Conservation (phyloP, 176 grass and related monocot species). For the Ensete ventricosum region DNA sequence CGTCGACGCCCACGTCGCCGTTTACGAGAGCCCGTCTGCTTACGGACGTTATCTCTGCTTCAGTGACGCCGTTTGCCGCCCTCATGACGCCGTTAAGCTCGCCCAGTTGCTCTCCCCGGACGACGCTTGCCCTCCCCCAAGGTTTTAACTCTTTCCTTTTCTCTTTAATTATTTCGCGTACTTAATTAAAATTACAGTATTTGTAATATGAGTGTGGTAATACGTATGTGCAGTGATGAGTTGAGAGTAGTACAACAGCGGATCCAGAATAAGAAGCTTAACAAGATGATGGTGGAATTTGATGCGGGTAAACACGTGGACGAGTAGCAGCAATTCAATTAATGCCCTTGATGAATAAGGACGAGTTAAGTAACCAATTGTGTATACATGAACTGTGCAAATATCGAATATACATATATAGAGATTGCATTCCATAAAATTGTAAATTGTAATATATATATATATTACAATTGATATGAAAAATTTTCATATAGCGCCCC, state of each 20-base stretch:
- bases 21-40: constrained; percentile 60
- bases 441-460: too few species aligned
- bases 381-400: too few species aligned
- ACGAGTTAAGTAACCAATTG: too few species aligned
- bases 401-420: too few species aligned
- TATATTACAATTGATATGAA: too few species aligned
- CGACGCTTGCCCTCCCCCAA: constrained; percentile 17
- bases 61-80: constrained; percentile 51
- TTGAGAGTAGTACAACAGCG: constrained; percentile 53
- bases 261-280: constrained; percentile 80
- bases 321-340: background rate
- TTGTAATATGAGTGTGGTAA: background rate
- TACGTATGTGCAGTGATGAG: constrained; percentile 40
- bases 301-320: constrained; percentile 44
- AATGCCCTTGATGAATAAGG: too few species aligned
- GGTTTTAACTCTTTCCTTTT: constrained; percentile 18
- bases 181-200: background rate
- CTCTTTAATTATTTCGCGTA: background rate
- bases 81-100: constrained; percentile 58
- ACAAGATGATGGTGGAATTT: constrained; percentile 75
- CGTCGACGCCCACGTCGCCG: constrained; percentile 66
- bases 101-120: constrained; percentile 44
- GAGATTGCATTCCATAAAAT: too few species aligned
- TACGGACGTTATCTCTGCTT: constrained; percentile 91
- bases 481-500: too few species aligned